Percentiles rank a stretch among this genome's conserved stretches.
Evolutionary conservation across 768 basidiomycete genomes (phyloP).

Genomic region (Stropharia rugosoannulata): DNA sequence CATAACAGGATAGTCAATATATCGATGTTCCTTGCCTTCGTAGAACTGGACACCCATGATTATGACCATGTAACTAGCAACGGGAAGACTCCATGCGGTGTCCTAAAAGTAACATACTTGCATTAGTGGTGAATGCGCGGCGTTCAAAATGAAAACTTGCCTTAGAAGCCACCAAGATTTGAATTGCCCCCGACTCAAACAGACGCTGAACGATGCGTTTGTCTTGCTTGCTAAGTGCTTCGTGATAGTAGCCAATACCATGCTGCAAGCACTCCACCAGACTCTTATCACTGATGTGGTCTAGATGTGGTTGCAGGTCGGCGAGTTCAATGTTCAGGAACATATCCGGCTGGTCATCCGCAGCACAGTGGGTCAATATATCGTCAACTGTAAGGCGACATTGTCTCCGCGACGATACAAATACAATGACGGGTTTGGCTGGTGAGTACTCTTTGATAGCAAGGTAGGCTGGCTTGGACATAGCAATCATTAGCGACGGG

Average conservation of each 20-base stretch:
- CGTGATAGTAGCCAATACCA: slow-evolving; percentile 95
- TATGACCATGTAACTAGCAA: slow-evolving; percentile 95
- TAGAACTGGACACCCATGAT: slow-evolving; percentile 99
- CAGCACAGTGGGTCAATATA: slow-evolving; percentile 81
- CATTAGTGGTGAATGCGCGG: neutral
- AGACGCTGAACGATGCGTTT: slow-evolving; percentile 91
- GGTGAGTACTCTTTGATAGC: slow-evolving; percentile 87
- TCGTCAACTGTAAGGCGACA: slow-evolving; percentile 94
- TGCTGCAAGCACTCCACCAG: slow-evolving; percentile 82
- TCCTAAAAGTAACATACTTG: slow-evolving; percentile 50
- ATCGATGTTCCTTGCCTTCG: slow-evolving; percentile 97
- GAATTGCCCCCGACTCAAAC: slow-evolving; percentile 93
- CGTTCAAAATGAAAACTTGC: slow-evolving; percentile 33
- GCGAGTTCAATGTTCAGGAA: slow-evolving; percentile 88
- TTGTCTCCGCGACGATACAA: slow-evolving; percentile 92
- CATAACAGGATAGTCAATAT: slow-evolving; percentile 97
- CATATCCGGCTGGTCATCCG: slow-evolving; percentile 79
- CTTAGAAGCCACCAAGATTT: slow-evolving; percentile 92
- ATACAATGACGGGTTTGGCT: slow-evolving; percentile 84
- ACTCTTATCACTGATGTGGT: slow-evolving; percentile 74
- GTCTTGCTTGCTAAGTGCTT: slow-evolving; percentile 89
- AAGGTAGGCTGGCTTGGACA: slow-evolving; percentile 98
- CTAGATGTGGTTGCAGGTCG: slow-evolving; percentile 86
- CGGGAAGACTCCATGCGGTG: slow-evolving; percentile 93
- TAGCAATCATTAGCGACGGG: slow-evolving; percentile 97